Conservation (phyloP, 306 rosid species). For the Pueraria montana region DNA sequence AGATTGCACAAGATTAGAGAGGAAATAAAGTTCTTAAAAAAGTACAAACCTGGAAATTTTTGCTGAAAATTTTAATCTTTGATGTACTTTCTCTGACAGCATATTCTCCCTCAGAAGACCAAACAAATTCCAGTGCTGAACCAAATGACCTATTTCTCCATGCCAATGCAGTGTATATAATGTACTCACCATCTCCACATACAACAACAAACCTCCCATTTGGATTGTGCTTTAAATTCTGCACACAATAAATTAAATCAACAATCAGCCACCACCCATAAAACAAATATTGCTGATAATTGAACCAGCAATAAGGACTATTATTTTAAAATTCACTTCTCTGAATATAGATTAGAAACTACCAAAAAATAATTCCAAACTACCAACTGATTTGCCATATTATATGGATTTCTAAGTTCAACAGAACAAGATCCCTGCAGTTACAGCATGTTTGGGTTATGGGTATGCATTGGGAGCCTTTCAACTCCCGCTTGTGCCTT, state of each 20-base stretch:
- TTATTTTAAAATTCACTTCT: constrained; percentile 26
- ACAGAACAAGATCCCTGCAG: constrained; percentile 25
- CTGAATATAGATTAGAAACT: constrained; percentile 28
- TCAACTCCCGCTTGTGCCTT: background rate
- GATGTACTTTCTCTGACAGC: constrained; percentile 98
- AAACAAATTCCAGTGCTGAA: constrained; percentile 93
- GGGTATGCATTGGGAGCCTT: background rate
- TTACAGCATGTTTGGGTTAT: background rate
- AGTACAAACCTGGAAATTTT: constrained; percentile 85
- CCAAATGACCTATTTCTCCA: constrained; percentile 99
- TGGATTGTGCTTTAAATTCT: constrained; percentile 97
- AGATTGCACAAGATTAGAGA: constrained; percentile 1
- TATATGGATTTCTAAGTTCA: constrained; percentile 13
- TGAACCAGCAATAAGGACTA: constrained; percentile 38
- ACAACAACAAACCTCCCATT: constrained; percentile 99
- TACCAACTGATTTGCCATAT: constrained; percentile 10
- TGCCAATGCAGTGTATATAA: constrained; percentile 96
- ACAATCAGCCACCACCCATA: constrained; percentile 25
- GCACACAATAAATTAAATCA: constrained; percentile 45
- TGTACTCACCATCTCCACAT: constrained; percentile 99
- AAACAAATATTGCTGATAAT: constrained; percentile 33
- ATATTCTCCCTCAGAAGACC: constrained; percentile 97
- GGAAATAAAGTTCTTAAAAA: constrained; percentile 25
- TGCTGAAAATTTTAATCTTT: constrained; percentile 90
- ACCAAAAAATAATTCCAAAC: constrained; percentile 25